A percentile compares a stretch with the other conserved stretches of the same genome.
Conservation (phyloP, 2,329 filamentous ascomycete species). For the Leptographium wingfieldii region DNA sequence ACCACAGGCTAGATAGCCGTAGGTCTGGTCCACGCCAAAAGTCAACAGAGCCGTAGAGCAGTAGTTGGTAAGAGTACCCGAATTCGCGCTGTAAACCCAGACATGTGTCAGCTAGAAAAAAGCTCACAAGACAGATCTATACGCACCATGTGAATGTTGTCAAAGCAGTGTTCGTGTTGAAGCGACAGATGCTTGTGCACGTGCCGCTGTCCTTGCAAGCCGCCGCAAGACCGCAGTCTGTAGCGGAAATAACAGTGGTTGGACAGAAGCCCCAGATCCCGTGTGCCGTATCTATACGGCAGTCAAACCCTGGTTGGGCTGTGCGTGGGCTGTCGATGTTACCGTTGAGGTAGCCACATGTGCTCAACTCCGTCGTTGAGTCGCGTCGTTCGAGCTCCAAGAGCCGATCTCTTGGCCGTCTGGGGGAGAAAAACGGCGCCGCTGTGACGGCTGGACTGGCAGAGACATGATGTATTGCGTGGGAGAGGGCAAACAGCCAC, state of each 20-base stretch:
- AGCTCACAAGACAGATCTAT: background rate
- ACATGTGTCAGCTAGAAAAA: background rate
- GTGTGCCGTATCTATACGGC: slow-evolving; percentile 21
- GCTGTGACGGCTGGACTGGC: background rate
- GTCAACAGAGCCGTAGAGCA: slow-evolving; percentile 23
- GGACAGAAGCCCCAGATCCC: slow-evolving; percentile 28
- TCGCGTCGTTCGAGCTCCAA: background rate
- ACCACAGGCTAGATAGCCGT: slow-evolving; percentile 24
- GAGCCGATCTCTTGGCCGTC: background rate
- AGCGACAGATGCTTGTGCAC: slow-evolving; percentile 23
- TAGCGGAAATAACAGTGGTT: slow-evolving; percentile 20
- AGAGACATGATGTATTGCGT: background rate
- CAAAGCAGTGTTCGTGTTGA: slow-evolving; percentile 11
- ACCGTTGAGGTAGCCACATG: slow-evolving; percentile 21
- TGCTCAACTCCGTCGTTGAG: slow-evolving; percentile 5
- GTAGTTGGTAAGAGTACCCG: slow-evolving; percentile 12
- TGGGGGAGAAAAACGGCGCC: background rate
- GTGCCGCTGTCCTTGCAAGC: slow-evolving; percentile 20
- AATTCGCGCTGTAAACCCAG: background rate
- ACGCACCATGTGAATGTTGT: slow-evolving; percentile 25
- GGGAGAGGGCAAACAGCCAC: background rate
- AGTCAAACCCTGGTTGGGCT: slow-evolving; percentile 22
- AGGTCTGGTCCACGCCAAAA: slow-evolving; percentile 19
- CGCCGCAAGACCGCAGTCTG: slow-evolving; percentile 25
- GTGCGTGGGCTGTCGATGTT: slow-evolving; percentile 18